Conservation (phyloP, 768 basidiomycete species). For the Chalciporus piperatus region DNA sequence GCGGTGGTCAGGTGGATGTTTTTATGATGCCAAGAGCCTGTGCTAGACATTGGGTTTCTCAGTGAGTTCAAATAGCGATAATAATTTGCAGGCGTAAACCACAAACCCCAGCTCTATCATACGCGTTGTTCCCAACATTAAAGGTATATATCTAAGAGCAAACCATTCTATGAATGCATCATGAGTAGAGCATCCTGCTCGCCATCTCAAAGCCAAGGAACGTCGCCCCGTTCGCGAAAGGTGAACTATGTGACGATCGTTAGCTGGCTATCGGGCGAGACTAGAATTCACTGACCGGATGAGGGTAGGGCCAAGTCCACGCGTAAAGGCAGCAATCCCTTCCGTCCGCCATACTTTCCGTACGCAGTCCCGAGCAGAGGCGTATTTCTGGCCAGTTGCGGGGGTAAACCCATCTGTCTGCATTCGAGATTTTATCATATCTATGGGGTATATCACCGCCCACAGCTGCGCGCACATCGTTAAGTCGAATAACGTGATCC, state of each 20-base stretch:
- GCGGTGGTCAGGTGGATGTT: too few species aligned
- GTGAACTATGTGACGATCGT: slow-evolving; percentile 56
- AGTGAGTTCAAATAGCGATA: neutral
- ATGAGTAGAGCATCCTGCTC: slow-evolving; percentile 60
- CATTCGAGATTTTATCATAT: slow-evolving; percentile 95
- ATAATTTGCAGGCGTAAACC: slow-evolving; percentile 2
- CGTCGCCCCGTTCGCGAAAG: slow-evolving; percentile 95
- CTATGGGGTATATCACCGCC: slow-evolving; percentile 93
- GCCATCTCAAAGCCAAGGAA: slow-evolving; percentile 96
- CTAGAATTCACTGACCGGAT: slow-evolving; percentile 59
- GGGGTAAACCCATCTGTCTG: slow-evolving; percentile 89
- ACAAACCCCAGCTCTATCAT: neutral
- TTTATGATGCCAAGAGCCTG: too few species aligned
- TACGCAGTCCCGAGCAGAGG: slow-evolving; percentile 78
- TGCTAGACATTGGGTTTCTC: neutral
- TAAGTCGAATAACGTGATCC: slow-evolving; percentile 8
- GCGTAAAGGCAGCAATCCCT: slow-evolving; percentile 82
- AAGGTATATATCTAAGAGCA: neutral
- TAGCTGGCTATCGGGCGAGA: slow-evolving; percentile 2
- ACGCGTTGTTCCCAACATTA: neutral
- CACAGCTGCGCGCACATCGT: slow-evolving; percentile 53
- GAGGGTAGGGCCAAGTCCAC: slow-evolving; percentile 89
- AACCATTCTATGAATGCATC: neutral
- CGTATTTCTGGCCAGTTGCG: slow-evolving; percentile 77
- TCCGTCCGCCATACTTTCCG: slow-evolving; percentile 80